These are phyloP conservation scores for Aspergillus floridensis DNA, from an alignment of 2,329 filamentous ascomycete genomes.

Conservation along the genomic window DNA sequence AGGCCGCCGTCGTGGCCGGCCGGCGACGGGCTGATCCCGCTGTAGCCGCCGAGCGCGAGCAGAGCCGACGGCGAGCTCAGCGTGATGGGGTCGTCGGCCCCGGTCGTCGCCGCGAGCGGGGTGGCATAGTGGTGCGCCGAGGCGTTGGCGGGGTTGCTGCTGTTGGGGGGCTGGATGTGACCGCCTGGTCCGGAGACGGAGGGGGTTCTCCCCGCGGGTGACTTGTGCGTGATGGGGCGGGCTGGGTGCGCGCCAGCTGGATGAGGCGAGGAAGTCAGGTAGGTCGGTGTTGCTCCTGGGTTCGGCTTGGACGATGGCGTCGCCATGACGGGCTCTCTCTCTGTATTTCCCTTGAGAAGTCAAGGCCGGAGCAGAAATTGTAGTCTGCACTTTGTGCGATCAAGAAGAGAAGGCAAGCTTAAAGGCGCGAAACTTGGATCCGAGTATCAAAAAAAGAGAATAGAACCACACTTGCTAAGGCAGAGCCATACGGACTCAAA, in stretches of 20 bases:
- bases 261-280: slow-evolving; percentile 45
- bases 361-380: background rate
- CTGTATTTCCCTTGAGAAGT: background rate
- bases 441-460: slow-evolving; percentile 8
- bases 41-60: slow-evolving; percentile 43
- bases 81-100: slow-evolving; percentile 42
- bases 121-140: slow-evolving; percentile 46
- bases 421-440: background rate
- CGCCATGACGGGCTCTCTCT: slow-evolving; percentile 34
- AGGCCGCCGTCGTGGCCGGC: slow-evolving; percentile 37
- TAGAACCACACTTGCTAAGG: background rate
- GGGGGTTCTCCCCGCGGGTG: slow-evolving; percentile 45
- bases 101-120: slow-evolving; percentile 38
- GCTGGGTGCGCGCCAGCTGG: slow-evolving; percentile 41
- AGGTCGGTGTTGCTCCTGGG: slow-evolving; percentile 43
- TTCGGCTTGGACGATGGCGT: slow-evolving; percentile 45
- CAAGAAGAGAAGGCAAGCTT: background rate
- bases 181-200: slow-evolving; percentile 39
- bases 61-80: slow-evolving; percentile 48
- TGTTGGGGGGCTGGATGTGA: slow-evolving; percentile 28
- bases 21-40: slow-evolving; percentile 42
- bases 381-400: background rate
- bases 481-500: background rate
- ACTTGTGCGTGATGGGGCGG: slow-evolving; percentile 44
- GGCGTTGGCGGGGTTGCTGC: slow-evolving; percentile 11